Percentiles rank a stretch among this genome's conserved stretches.
These are phyloP conservation scores for Saturnispora halmiae DNA, from an alignment of 805 yeast genomes.

Conservation along the genomic window DNA sequence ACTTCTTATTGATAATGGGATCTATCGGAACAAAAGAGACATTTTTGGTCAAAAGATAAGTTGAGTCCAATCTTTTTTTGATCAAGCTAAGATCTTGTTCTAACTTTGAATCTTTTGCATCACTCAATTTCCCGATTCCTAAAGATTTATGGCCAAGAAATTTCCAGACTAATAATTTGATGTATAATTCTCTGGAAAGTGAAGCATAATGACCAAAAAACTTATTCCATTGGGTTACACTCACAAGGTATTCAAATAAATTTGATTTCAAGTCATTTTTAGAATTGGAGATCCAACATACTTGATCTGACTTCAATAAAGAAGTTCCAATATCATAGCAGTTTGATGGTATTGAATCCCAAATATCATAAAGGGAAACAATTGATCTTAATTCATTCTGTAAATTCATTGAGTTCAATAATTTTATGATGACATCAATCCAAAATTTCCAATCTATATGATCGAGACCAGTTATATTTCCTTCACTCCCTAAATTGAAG, in stretches of 20 bases:
- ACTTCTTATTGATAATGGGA: slow-evolving; percentile 41
- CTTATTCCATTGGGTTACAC: slow-evolving; percentile 40
- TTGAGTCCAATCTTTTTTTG: slow-evolving; percentile 26
- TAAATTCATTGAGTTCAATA: slow-evolving; percentile 56
- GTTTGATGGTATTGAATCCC: slow-evolving; percentile 54
- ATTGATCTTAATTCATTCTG: slow-evolving; percentile 55
- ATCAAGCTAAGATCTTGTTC: slow-evolving; percentile 18
- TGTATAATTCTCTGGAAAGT: slow-evolving; percentile 58
- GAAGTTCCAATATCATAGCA: slow-evolving; percentile 6
- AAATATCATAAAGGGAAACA: slow-evolving; percentile 59
- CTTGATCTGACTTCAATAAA: not conserved
- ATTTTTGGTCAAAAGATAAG: slow-evolving; percentile 20
- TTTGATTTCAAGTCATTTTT: slow-evolving; percentile 38
- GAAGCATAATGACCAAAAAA: slow-evolving; percentile 77
- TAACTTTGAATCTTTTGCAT: slow-evolving; percentile 14
- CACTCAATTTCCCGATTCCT: slow-evolving; percentile 5
- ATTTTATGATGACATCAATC: slow-evolving; percentile 48
- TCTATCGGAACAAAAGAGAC: slow-evolving; percentile 22
- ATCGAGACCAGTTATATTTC: not conserved
- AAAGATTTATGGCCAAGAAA: slow-evolving; percentile 29
- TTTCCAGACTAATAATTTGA: slow-evolving; percentile 62
- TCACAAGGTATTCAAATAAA: slow-evolving; percentile 46
- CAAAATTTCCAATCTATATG: slow-evolving; percentile 67
- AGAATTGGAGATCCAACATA: slow-evolving; percentile 33
- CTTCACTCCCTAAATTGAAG: slow-evolving; percentile 10